These are phyloP conservation scores for Elaeagnus macrophylla DNA, from an alignment of 306 rosid species.

Conservation along the genomic window DNA sequence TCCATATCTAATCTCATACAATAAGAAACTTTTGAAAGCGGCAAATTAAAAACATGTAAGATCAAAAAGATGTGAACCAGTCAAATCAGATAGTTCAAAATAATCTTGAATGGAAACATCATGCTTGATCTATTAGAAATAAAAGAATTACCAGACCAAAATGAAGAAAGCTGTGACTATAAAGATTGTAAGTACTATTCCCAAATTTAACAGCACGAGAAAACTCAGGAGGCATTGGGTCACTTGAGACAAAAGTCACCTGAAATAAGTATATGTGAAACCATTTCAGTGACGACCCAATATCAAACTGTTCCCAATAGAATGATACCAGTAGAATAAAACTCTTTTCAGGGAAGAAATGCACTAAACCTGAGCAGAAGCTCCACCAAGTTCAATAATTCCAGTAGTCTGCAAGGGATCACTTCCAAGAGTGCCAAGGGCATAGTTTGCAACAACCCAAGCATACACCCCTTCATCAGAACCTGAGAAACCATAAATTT, in stretches of 20 bases:
- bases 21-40: neutral
- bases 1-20: too few species aligned
- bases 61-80: neutral
- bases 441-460: slow-evolving; percentile 92
- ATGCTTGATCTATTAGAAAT: neutral
- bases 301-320: slow-evolving; percentile 9
- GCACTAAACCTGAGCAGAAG: slow-evolving; percentile 74
- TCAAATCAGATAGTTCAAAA: neutral
- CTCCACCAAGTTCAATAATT: slow-evolving; percentile 87
- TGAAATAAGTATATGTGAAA: slow-evolving; percentile 29
- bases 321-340: neutral
- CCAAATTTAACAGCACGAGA: slow-evolving; percentile 52
- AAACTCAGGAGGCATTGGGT: slow-evolving; percentile 52
- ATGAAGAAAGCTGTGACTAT: slow-evolving; percentile 96
- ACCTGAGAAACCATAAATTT: slow-evolving; percentile 40
- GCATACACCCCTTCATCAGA: slow-evolving; percentile 89
- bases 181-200: slow-evolving; percentile 66
- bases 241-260: slow-evolving; percentile 88
- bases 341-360: slow-evolving; percentile 7
- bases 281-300: slow-evolving; percentile 3
- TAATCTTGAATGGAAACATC: neutral
- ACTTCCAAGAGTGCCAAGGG: slow-evolving; percentile 78
- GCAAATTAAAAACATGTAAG: neutral
- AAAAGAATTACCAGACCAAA: slow-evolving; percentile 70
- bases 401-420: slow-evolving; percentile 74